Evolutionary conservation across 441 rosid species (phyloP).

Genomic region (Gossypium davidsonii): DNA sequence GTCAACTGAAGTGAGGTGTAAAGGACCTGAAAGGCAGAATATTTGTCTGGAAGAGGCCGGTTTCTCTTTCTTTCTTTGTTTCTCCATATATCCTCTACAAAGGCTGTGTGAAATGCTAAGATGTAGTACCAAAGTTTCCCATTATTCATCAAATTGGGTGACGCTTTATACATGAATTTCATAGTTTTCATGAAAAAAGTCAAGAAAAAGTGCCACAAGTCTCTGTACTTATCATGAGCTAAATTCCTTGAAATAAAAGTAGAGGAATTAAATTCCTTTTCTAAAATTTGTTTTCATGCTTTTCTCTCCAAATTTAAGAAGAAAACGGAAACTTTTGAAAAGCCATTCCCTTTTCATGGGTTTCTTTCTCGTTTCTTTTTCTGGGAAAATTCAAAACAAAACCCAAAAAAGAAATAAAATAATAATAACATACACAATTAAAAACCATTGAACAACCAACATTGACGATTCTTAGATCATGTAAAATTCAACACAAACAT

Average conservation of each 20-base stretch:
- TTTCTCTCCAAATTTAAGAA: background rate
- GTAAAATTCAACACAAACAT: background rate
- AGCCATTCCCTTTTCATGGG: background rate
- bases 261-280: too few species aligned
- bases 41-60: constrained; percentile 33
- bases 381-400: background rate
- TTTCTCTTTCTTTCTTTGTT: constrained; percentile 19
- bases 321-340: background rate
- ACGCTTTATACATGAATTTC: background rate
- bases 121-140: background rate
- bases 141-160: background rate
- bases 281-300: background rate
- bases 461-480: background rate
- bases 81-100: constrained; percentile 18
- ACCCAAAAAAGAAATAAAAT: background rate
- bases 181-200: background rate
- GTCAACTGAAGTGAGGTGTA: constrained; percentile 34
- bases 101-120: background rate
- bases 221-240: too few species aligned
- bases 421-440: background rate
- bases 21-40: constrained; percentile 45
- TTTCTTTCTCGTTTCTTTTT: background rate
- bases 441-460: background rate
- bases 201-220: too few species aligned
- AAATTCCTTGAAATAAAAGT: too few species aligned